Evolutionary conservation across 345 rosid species (phyloP).

Genomic region (Melaleuca alternifolia): DNA sequence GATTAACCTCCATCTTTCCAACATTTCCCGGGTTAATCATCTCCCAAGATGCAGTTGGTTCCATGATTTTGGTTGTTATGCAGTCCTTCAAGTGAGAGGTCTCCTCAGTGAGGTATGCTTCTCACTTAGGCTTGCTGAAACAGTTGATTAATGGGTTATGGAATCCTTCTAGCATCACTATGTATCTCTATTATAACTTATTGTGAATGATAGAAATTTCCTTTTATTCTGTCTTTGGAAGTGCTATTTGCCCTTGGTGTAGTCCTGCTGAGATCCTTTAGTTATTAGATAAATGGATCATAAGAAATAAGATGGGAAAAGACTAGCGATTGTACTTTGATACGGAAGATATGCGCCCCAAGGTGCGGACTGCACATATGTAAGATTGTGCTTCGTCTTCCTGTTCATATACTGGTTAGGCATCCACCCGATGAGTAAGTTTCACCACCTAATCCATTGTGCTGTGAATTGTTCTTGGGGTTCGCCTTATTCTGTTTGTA

Average conservation of each 20-base stretch:
- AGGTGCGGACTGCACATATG: not conserved
- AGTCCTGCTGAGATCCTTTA: not conserved
- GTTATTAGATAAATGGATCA: not conserved
- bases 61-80: slow-evolving; percentile 19
- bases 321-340: not conserved
- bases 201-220: not conserved
- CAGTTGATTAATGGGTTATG: slow-evolving; percentile 12
- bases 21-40: slow-evolving; percentile 17
- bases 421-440: not conserved
- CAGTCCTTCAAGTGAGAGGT: slow-evolving; percentile 39
- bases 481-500: not conserved
- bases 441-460: not conserved
- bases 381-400: not conserved
- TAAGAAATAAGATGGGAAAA: not conserved
- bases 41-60: slow-evolving; percentile 32
- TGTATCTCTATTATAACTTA: not conserved
- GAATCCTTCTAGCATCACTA: slow-evolving; percentile 8
- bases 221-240: not conserved
- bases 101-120: slow-evolving; percentile 54
- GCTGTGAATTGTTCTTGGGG: not conserved
- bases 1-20: slow-evolving; percentile 16
- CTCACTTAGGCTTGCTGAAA: slow-evolving; percentile 32
- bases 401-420: not conserved
- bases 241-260: not conserved
- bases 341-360: not conserved